Evolutionary conservation across 306 rosid genomes (phyloP), one percentile per base, ranked within the genome.

Genomic region (Quercus parvula): DNA sequence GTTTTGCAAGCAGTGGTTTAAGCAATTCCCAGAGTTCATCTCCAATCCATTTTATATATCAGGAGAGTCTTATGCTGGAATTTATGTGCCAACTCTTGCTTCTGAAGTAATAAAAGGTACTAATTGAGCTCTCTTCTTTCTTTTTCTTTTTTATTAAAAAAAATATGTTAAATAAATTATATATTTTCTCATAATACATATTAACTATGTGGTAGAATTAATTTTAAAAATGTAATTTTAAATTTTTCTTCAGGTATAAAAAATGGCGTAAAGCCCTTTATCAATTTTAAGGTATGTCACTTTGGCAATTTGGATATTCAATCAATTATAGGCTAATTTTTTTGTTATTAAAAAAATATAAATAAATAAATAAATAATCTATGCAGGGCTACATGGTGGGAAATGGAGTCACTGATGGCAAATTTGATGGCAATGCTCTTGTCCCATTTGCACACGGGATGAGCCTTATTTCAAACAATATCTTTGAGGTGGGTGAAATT

Each of bases 41-140:
- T 35, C 84, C 35, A 94, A 94, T 78, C 92, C 93, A 61, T 87
- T 94, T 80, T 91, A 83, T 78, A 82, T 90, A 66, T 19, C 94
- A 69, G 95, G 98, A 31, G 98, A 94, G 89, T 94, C 94, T 44
- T 94, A 78, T 79, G 98, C 90, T 30, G 93, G 98, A 83, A 68
- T 94, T 54, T 94, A 94, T 77, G 91, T 94, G 49, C 98, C 97
- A 31, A 91, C 97, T 63, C 87, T 94, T 64, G 92, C 94, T 63
- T 80, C 58, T 67, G 80, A 90, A 79, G 84, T 91, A 35, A 90
- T 76, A 6, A 78, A 82, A 83, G 93, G 98, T 90, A 84, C 20
- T 22, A 41, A 46, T 5, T 22, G 12, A 10, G 28, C 63, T 20
- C 28, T 57, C 4, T 12, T 46, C 27, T 79, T 67, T 41, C 15